phyloP scores from a whole-genome alignment of 2,329 filamentous ascomycete species.

The Gaeumannomyces sp. region DNA sequence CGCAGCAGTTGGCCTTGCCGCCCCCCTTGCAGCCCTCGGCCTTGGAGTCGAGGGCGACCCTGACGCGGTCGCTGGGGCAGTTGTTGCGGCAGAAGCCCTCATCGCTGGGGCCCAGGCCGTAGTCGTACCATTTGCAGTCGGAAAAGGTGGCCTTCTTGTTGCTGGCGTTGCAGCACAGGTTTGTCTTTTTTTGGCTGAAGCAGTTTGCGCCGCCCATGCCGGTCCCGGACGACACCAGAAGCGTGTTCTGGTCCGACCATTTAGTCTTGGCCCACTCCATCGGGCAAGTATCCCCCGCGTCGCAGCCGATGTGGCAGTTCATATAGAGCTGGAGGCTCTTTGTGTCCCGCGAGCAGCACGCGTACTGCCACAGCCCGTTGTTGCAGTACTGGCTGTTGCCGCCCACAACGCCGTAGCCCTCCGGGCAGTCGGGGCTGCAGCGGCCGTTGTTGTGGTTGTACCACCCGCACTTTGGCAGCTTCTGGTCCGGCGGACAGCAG shows the following conservation, averaged over 20 bases:
- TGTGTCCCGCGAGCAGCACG: not conserved
- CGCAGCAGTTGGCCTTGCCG: not conserved
- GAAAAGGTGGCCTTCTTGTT: not conserved
- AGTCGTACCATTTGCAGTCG: not conserved
- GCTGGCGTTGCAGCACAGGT: not conserved
- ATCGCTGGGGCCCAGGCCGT: not conserved
- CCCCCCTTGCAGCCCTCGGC: not conserved
- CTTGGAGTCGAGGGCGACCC: not conserved
- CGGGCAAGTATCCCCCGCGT: too few relatives aligned
- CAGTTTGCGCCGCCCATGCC: too few relatives aligned
- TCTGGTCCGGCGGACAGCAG: not conserved
- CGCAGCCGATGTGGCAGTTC: not conserved
- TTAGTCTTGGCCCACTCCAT: too few relatives aligned
- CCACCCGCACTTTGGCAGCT: slow-evolving; percentile 2
- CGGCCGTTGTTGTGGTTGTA: slow-evolving; percentile 2
- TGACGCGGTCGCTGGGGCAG: not conserved
- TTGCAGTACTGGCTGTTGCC: not conserved
- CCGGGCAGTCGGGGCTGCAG: not conserved
- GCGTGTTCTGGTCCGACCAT: not conserved
- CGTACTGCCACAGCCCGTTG: not conserved
- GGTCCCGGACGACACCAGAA: not conserved
- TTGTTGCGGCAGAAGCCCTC: not conserved
- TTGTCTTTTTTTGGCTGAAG: not conserved
- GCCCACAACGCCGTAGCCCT: not conserved
- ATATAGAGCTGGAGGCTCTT: not conserved